Evolutionary conservation across 2,329 filamentous ascomycete genomes (phyloP), one percentile per base, ranked within the genome.

Genomic region (Verticillium albo-atrum): DNA sequence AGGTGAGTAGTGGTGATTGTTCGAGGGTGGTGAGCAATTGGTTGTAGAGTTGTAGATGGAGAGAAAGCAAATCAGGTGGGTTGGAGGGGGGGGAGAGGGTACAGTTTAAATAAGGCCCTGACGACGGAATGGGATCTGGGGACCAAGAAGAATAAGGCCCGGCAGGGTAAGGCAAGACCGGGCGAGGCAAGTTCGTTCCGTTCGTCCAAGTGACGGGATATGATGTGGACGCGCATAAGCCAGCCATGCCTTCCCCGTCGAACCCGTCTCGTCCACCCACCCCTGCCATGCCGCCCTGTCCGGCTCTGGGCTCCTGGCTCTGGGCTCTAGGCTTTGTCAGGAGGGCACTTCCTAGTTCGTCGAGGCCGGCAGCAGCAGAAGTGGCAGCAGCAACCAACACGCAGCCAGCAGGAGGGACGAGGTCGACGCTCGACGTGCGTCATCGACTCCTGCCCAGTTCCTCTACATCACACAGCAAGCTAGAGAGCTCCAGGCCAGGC

Each of bases 211-310:
- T 47, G 42, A 54, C 51, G 56, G n/a, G 58, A 62, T 62, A 57
- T 63, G 61, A 63, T 63, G 61, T 63, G 61, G 61, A 60, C 60
- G 59, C 60, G 60, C 60, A 62, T 60, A 60, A 60, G 55, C 55
- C 58, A 57, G 20, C 42, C 42, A 47, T 47, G 42, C 42, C 42
- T 47, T 47, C 42, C 42, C 42, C 42, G 42, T 47, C 42, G 20
- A 47, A 47, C 20, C 42, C 42, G 42, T 47, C 42, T 25, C n/a
- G 20, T 23, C 42, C n/a, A 47, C 42, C n/a, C 42, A 23, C 37
- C 42, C 37, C n/a, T 25, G 42, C 42, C 17, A 47, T n/a, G n/a
- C 42, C 42, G 20, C 42, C n/a, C 42, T 23, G 42, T 47, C 42
- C 42, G 42, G 42, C n/a, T n/a, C n/a, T n/a, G n/a, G n/a, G n/a